These are phyloP conservation scores for Wickerhamiella pararugosa DNA, from an alignment of 1,139 yeast species.

Conservation along the genomic window DNA sequence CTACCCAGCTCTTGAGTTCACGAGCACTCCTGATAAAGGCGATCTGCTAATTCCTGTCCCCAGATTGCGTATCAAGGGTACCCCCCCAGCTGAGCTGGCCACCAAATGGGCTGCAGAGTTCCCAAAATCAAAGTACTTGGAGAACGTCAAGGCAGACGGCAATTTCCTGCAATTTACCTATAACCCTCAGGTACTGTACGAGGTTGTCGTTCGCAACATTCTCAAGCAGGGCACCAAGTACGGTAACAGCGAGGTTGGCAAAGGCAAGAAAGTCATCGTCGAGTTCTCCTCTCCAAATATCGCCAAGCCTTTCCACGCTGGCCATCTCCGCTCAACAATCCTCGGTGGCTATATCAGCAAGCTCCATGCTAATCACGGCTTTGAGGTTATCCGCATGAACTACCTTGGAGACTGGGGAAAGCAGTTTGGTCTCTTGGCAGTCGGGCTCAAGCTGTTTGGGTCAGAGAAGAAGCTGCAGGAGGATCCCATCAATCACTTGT, in stretches of 20 bases:
- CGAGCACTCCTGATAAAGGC: slow-evolving; percentile 76
- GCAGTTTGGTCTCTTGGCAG: slow-evolving; percentile 91
- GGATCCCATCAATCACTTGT: slow-evolving; percentile 90
- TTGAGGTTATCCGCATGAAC: slow-evolving; percentile 80
- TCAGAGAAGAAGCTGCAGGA: slow-evolving; percentile 49
- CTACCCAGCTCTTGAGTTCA: slow-evolving; percentile 79
- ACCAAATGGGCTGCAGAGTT: slow-evolving; percentile 53
- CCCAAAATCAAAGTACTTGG: slow-evolving; percentile 43
- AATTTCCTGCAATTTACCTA: slow-evolving; percentile 85
- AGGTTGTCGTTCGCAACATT: slow-evolving; percentile 57
- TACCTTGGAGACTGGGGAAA: slow-evolving; percentile 99
- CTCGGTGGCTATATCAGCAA: slow-evolving; percentile 95
- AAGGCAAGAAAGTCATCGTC: slow-evolving; percentile 55
- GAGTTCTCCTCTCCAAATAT: slow-evolving; percentile 97
- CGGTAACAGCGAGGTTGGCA: slow-evolving; percentile 68
- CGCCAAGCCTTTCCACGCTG: slow-evolving; percentile 99
- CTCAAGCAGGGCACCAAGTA: slow-evolving; percentile 43
- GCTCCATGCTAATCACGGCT: slow-evolving; percentile 78
- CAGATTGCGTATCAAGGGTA: slow-evolving; percentile 77
- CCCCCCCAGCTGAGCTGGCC: slow-evolving; percentile 74
- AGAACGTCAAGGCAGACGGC: slow-evolving; percentile 69
- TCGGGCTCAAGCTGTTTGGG: slow-evolving; percentile 82
- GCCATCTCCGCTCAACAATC: slow-evolving; percentile 93
- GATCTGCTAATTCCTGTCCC: slow-evolving; percentile 89
- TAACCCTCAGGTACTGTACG: slow-evolving; percentile 47